phyloP scores from a whole-genome alignment of 306 rosid species.

The Dryas octopetala region DNA sequence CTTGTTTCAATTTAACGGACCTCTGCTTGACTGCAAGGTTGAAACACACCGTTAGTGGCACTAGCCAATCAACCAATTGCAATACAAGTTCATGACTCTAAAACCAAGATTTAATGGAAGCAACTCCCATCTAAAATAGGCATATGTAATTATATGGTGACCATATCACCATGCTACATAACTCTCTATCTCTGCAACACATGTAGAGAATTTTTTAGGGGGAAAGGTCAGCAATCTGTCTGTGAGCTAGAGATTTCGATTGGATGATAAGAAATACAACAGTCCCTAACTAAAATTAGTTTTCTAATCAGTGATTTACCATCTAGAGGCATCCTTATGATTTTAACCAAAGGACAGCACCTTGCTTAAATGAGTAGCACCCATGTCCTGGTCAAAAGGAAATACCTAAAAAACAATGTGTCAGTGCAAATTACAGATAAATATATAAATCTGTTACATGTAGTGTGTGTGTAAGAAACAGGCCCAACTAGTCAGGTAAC shows the following conservation, averaged over 20 bases:
- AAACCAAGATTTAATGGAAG: slow-evolving; percentile 21
- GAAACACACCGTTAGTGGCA: slow-evolving; percentile 37
- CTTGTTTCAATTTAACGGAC: slow-evolving; percentile 48
- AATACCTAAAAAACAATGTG: slow-evolving; percentile 48
- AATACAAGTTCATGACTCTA: slow-evolving; percentile 16
- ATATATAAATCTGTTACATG: slow-evolving; percentile 24
- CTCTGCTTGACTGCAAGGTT: slow-evolving; percentile 61
- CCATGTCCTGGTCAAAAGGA: slow-evolving; percentile 45
- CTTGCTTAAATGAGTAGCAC: slow-evolving; percentile 52
- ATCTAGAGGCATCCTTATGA: slow-evolving; percentile 64
- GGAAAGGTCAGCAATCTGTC: slow-evolving; percentile 8
- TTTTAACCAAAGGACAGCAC: slow-evolving; percentile 56
- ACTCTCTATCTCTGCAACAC: slow-evolving; percentile 15
- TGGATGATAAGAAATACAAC: slow-evolving; percentile 25
- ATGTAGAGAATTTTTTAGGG: neutral
- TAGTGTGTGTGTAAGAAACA: slow-evolving; percentile 14
- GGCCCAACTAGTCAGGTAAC: slow-evolving; percentile 26
- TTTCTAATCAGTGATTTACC: slow-evolving; percentile 56
- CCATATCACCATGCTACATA: slow-evolving; percentile 23
- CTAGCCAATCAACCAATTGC: neutral
- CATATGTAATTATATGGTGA: slow-evolving; percentile 13
- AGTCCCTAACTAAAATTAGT: slow-evolving; percentile 29
- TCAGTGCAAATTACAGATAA: slow-evolving; percentile 39
- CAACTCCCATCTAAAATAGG: slow-evolving; percentile 16
- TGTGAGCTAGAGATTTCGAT: slow-evolving; percentile 32